Conservation (phyloP, 768 basidiomycete species). For the Tricholoma hemisulphureum region DNA sequence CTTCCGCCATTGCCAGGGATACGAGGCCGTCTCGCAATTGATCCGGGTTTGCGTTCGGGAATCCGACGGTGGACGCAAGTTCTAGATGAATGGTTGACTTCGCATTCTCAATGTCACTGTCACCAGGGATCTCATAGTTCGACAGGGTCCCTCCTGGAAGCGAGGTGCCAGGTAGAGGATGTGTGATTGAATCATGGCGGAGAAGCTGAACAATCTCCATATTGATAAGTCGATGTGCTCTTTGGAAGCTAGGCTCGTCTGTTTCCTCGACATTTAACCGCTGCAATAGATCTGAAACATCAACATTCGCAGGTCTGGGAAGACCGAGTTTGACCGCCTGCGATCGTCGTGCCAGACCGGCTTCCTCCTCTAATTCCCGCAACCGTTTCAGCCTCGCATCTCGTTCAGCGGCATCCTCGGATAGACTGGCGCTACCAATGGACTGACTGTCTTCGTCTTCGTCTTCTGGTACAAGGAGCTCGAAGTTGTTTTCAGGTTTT, state of each 20-base stretch:
- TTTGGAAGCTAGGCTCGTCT: slow-evolving; percentile 38
- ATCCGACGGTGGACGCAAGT: slow-evolving; percentile 76
- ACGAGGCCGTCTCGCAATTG: slow-evolving; percentile 78
- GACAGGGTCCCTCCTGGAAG: slow-evolving; percentile 72
- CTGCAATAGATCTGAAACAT: slow-evolving; percentile 61
- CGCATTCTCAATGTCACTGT: slow-evolving; percentile 70
- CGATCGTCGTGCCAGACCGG: slow-evolving; percentile 78
- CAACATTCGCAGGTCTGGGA: slow-evolving; percentile 84
- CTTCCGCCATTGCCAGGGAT: slow-evolving; percentile 60
- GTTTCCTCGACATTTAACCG: slow-evolving; percentile 53
- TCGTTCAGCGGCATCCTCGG: slow-evolving; percentile 88
- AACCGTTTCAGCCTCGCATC: slow-evolving; percentile 69
- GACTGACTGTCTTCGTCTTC: slow-evolving; percentile 66
- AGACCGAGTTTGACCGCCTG: slow-evolving; percentile 77
- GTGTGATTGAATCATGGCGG: slow-evolving; percentile 81
- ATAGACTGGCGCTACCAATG: slow-evolving; percentile 24
- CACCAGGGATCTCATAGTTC: slow-evolving; percentile 69
- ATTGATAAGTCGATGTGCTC: slow-evolving; percentile 67
- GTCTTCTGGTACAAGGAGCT: slow-evolving; percentile 88
- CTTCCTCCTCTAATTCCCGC: slow-evolving; percentile 75
- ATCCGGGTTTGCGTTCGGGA: slow-evolving; percentile 76
- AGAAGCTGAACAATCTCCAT: slow-evolving; percentile 76
- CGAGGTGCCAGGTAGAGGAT: slow-evolving; percentile 87
- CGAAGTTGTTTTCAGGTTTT: slow-evolving; percentile 95
- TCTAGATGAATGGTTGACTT: slow-evolving; percentile 74